phyloP scores from a whole-genome alignment of 371 early-diverging fungal genomes.

The Catenaria anguillulae region DNA sequence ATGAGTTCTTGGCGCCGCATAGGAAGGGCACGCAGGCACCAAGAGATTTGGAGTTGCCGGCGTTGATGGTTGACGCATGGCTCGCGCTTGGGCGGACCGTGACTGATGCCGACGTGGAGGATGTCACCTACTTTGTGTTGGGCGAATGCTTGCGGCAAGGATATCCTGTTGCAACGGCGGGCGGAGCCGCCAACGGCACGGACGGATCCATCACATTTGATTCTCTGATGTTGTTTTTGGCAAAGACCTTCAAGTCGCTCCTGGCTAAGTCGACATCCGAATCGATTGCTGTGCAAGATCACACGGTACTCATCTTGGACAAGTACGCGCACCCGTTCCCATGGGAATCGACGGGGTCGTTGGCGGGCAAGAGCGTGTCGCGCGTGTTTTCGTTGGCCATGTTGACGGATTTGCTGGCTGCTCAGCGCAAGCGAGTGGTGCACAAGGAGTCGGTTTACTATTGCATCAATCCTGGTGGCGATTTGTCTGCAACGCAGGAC shows the following conservation, averaged over 20 bases:
- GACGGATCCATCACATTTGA: not conserved
- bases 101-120: slow-evolving; percentile 26
- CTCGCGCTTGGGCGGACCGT: not conserved
- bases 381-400: slow-evolving; percentile 64
- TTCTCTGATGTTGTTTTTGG: not conserved
- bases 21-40: not conserved
- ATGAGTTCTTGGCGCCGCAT: not conserved
- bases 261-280: not conserved
- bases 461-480: slow-evolving; percentile 76
- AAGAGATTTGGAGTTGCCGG: not conserved
- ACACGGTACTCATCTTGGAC: slow-evolving; percentile 67
- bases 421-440: slow-evolving; percentile 8
- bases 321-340: slow-evolving; percentile 64
- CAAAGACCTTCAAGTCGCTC: no score
- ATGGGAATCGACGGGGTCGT: slow-evolving; percentile 61
- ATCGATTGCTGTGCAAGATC: slow-evolving; percentile 17
- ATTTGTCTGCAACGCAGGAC: slow-evolving; percentile 63
- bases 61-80: not conserved
- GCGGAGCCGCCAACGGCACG: slow-evolving; percentile 20
- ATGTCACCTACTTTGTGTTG: slow-evolving; percentile 12
- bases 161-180: not conserved
- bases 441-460: slow-evolving; percentile 46
- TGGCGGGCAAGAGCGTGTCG: slow-evolving; percentile 54
- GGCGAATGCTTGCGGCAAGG: not conserved
- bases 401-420: slow-evolving; percentile 45